phyloP scores from a whole-genome alignment of 495 filamentous ascomycete species.

The Copromyces sp. region DNA sequence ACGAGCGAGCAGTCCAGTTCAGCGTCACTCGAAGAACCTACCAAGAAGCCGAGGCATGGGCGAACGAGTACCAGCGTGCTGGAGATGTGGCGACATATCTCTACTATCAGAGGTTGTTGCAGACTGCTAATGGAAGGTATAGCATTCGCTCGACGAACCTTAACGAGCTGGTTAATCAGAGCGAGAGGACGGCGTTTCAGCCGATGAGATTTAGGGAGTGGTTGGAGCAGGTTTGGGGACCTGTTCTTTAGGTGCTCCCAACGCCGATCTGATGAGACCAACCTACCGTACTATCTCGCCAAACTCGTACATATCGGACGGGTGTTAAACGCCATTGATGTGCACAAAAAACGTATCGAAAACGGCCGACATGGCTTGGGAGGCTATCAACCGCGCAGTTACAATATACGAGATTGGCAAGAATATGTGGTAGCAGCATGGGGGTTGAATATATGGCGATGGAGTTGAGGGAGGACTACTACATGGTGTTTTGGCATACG shows the following conservation, averaged over 20 bases:
- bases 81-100: conserved; percentile 27
- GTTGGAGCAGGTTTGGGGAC: conserved; percentile 37
- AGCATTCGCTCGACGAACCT: conserved; percentile 36
- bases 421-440: background rate
- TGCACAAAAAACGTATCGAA: too few species aligned
- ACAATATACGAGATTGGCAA: too few species aligned
- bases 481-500: background rate
- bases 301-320: too few species aligned
- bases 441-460: background rate
- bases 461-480: background rate
- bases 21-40: conserved; percentile 27
- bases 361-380: too few species aligned
- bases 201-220: conserved; percentile 38
- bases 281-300: too few species aligned
- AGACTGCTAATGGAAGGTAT: conserved; percentile 42
- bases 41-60: conserved; percentile 31
- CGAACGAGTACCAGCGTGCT: conserved; percentile 27
- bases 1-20: conserved; percentile 25
- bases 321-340: too few species aligned
- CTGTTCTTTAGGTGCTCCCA: conserved; percentile 13
- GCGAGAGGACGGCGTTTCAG: conserved; percentile 28
- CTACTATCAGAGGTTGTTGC: conserved; percentile 36
- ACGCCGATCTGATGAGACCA: too few species aligned
- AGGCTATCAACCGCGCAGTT: too few species aligned
- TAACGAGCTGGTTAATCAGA: conserved; percentile 30